These are phyloP conservation scores for Termitomyces sp. DNA, from an alignment of 768 basidiomycete species.

Conservation along the genomic window DNA sequence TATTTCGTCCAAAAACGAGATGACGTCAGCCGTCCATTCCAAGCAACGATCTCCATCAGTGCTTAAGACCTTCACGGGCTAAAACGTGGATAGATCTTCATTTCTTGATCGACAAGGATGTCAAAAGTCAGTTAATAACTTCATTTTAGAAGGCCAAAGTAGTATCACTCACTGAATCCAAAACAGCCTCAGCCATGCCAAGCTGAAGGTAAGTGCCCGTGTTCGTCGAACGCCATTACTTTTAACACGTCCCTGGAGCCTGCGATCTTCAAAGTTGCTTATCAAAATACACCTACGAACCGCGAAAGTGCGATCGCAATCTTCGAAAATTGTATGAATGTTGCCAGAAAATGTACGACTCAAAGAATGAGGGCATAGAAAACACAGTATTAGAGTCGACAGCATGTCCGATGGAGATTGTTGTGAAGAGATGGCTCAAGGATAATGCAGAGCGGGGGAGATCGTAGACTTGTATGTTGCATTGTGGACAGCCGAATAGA, in stretches of 20 bases:
- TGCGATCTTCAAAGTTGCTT: conserved; percentile 15
- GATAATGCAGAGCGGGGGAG: conserved; percentile 2
- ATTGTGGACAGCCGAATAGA: neutral
- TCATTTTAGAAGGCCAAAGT: neutral
- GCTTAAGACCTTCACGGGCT: neutral
- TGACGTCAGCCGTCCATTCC: conserved; percentile 1
- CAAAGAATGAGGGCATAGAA: neutral
- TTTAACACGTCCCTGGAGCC: neutral
- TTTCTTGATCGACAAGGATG: neutral
- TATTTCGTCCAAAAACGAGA: too few relatives aligned
- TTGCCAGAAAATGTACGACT: conserved; percentile 13
- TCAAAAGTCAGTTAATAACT: neutral
- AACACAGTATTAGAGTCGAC: conserved; percentile 4
- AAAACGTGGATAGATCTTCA: too few relatives aligned
- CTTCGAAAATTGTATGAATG: conserved; percentile 12
- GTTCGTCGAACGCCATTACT: neutral
- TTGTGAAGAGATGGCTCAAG: conserved; percentile 14
- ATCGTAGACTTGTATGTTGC: neutral
- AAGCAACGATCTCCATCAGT: neutral
- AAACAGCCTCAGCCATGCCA: neutral
- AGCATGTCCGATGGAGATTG: conserved; percentile 11
- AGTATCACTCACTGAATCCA: neutral
- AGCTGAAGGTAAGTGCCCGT: neutral
- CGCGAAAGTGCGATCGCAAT: too few relatives aligned
- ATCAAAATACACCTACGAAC: conserved; percentile 5